Percentiles rank a stretch among this genome's conserved stretches.
Evolutionary conservation across 2,329 filamentous ascomycete species (phyloP).

Genomic region (Xylariaceae sp.): DNA sequence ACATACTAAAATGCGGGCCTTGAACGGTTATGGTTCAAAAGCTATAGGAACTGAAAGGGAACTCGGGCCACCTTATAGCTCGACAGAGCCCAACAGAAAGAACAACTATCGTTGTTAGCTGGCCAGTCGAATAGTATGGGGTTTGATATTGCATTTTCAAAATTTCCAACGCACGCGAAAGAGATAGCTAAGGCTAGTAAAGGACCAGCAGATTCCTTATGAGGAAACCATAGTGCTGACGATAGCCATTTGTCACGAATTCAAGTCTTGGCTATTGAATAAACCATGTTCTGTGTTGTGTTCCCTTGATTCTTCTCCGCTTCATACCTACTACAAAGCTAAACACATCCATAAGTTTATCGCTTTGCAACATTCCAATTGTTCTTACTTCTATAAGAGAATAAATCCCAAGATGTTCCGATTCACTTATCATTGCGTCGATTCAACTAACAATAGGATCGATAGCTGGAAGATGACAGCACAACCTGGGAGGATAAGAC

Average conservation of each 20-base stretch:
- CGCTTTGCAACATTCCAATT: no score
- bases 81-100: not conserved
- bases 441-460: no score
- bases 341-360: no score
- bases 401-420: no score
- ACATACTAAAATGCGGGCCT: not conserved
- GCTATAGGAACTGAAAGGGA: not conserved
- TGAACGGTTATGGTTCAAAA: not conserved
- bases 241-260: slow-evolving; percentile 6
- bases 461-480: no score
- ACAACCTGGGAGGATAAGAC: no score
- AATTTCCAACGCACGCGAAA: slow-evolving; percentile 6
- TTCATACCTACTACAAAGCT: no score
- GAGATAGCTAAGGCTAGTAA: not conserved
- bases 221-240: not conserved
- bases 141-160: slow-evolving; percentile 1
- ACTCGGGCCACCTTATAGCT: not conserved
- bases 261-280: slow-evolving; percentile 4
- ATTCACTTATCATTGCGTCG: no score
- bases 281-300: no score
- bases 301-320: no score
- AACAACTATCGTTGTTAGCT: not conserved
- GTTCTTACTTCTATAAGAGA: no score
- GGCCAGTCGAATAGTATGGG: not conserved
- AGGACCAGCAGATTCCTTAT: not conserved